These are phyloP conservation scores for Sequoiadendron giganteum DNA, from an alignment of 75 land plant species.

Conservation along the genomic window DNA sequence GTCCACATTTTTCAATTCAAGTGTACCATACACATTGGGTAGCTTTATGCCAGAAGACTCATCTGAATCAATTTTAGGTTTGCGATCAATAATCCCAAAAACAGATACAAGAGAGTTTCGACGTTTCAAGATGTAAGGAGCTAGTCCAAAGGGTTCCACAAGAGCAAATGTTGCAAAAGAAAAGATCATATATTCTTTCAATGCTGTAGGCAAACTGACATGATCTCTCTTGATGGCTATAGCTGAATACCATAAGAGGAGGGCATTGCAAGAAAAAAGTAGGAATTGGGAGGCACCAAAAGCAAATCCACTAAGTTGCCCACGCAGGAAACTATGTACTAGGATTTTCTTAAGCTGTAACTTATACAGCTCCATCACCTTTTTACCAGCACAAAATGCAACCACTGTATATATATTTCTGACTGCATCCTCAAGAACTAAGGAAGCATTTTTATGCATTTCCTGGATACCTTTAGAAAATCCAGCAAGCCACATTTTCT, in stretches of 20 bases:
- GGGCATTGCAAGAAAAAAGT: constrained; percentile 95
- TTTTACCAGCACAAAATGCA: constrained; percentile 89
- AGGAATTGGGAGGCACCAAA: constrained; percentile 98
- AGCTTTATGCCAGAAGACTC: constrained; percentile 82
- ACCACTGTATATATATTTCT: constrained; percentile 97
- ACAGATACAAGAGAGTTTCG: constrained; percentile 84
- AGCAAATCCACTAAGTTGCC: constrained; percentile 77
- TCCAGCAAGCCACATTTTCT: constrained; percentile 99
- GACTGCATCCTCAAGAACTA: constrained; percentile 96
- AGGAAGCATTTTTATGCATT: constrained; percentile 88
- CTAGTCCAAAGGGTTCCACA: constrained; percentile 98
- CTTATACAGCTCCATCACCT: constrained; percentile 87
- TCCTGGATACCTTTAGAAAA: constrained; percentile 95
- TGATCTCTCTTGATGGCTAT: constrained; percentile 43
- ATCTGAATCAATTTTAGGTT: constrained; percentile 87
- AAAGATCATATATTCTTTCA: constrained; percentile 90
- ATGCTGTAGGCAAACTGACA: constrained; percentile 51
- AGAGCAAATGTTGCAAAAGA: constrained; percentile 98
- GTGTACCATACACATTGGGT: constrained; percentile 90
- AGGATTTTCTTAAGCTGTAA: constrained; percentile 66
- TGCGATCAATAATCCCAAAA: constrained; percentile 92
- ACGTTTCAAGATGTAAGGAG: constrained; percentile 92
- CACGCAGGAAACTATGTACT: constrained; percentile 73
- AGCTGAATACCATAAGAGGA: constrained; percentile 92
- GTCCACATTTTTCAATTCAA: constrained; percentile 88